These are phyloP conservation scores for Aureobasidium musti DNA, from an alignment of 2,329 filamentous ascomycete species.

Conservation along the genomic window DNA sequence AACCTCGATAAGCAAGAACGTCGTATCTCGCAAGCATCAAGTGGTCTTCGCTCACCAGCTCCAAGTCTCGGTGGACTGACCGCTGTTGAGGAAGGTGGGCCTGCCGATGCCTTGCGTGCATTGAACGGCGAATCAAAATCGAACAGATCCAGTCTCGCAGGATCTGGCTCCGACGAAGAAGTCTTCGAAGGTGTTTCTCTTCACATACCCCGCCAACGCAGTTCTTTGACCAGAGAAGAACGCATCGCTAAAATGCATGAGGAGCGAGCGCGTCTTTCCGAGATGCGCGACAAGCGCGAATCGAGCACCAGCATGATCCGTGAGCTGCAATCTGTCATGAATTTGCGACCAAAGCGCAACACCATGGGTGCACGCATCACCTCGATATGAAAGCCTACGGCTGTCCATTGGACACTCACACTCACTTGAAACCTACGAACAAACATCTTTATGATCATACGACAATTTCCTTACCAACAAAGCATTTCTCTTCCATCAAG, in stretches of 20 bases:
- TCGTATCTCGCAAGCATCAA: slow-evolving; percentile 55
- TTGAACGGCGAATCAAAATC: slow-evolving; percentile 68
- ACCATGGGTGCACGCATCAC: slow-evolving; percentile 19
- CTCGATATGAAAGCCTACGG: slow-evolving; percentile 22
- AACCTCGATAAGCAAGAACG: slow-evolving; percentile 80
- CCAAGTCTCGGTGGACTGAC: slow-evolving; percentile 65
- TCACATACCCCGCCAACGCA: slow-evolving; percentile 65
- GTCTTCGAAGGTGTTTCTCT: slow-evolving; percentile 90
- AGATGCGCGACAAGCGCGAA: slow-evolving; percentile 71
- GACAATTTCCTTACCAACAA: slow-evolving; percentile 5
- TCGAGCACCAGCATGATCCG: slow-evolving; percentile 86
- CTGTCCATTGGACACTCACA: not conserved
- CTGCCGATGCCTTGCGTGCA: slow-evolving; percentile 71
- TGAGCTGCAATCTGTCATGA: slow-evolving; percentile 87
- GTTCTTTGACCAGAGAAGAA: slow-evolving; percentile 77
- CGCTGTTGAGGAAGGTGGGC: slow-evolving; percentile 54
- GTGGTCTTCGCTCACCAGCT: slow-evolving; percentile 52
- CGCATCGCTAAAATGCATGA: slow-evolving; percentile 85
- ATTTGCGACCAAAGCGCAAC: slow-evolving; percentile 35
- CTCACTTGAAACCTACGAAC: slow-evolving; percentile 13
- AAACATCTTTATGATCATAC: slow-evolving; percentile 9
- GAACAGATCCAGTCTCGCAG: slow-evolving; percentile 52
- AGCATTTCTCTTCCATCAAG: slow-evolving; percentile 9
- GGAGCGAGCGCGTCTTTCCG: slow-evolving; percentile 73
- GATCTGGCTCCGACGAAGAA: slow-evolving; percentile 59